Conservation (phyloP, 495 filamentous ascomycete genomes). For the Annulohypoxylon nitens region DNA sequence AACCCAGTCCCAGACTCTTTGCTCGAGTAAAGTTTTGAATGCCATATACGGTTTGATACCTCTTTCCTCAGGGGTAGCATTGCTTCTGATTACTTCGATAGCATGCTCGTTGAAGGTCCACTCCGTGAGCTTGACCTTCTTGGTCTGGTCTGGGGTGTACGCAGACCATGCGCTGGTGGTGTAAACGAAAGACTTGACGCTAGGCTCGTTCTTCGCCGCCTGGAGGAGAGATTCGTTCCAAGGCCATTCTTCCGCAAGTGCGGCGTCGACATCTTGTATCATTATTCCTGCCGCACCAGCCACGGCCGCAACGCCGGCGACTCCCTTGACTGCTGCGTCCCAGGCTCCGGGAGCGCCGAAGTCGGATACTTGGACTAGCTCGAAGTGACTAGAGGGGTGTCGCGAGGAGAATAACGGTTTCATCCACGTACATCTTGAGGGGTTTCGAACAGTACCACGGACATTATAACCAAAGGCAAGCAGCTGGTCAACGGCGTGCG, state of each 20-base stretch:
- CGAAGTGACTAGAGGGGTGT: constrained; percentile 44
- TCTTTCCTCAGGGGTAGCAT: constrained; percentile 33
- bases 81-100: constrained; percentile 38
- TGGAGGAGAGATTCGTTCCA: constrained; percentile 50
- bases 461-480: constrained; percentile 45
- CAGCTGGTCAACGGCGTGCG: constrained; percentile 41
- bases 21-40: constrained; percentile 53
- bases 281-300: constrained; percentile 40
- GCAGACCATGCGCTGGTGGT: constrained; percentile 53
- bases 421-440: constrained; percentile 36
- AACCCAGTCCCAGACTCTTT: constrained; percentile 56
- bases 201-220: constrained; percentile 40
- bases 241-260: constrained; percentile 43
- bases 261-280: constrained; percentile 43
- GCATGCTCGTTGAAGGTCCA: constrained; percentile 52
- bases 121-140: constrained; percentile 41
- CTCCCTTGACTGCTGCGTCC: constrained; percentile 44
- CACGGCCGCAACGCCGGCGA: constrained; percentile 48
- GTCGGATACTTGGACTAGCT: constrained; percentile 47
- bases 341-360: constrained; percentile 39
- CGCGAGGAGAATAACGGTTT: constrained; percentile 38
- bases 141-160: constrained; percentile 49
- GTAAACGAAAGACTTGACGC: constrained; percentile 48
- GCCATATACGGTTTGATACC: constrained; percentile 55
- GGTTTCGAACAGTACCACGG: constrained; percentile 45